Evolutionary conservation across 2,329 filamentous ascomycete species (phyloP).

Genomic region (Blastomyces emzantsi): DNA sequence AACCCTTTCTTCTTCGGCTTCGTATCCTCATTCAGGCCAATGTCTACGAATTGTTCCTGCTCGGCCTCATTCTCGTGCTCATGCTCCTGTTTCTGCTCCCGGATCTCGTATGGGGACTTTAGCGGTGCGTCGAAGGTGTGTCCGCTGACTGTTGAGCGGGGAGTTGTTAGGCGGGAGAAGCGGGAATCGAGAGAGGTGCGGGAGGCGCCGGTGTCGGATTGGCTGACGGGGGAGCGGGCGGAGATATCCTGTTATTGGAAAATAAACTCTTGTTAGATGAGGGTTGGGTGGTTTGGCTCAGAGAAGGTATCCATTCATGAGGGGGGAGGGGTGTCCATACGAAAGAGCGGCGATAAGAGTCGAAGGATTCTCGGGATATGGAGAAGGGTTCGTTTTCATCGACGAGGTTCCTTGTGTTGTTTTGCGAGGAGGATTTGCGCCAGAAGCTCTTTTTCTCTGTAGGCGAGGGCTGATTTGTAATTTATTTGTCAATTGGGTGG

Average conservation of each 20-base stretch:
- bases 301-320: neutral
- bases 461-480: constrained; percentile 61
- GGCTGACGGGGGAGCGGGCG: constrained; percentile 66
- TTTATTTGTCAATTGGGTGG: neutral
- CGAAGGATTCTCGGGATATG: constrained; percentile 93
- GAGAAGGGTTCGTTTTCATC: constrained; percentile 87
- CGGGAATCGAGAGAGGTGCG: constrained; percentile 76
- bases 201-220: constrained; percentile 47
- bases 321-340: constrained; percentile 46
- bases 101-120: constrained; percentile 50
- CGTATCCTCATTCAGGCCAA: constrained; percentile 72
- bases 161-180: constrained; percentile 52
- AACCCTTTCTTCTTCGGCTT: constrained; percentile 58
- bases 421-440: constrained; percentile 46
- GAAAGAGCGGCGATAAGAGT: constrained; percentile 92
- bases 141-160: constrained; percentile 52
- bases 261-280: too few relatives aligned
- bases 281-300: neutral
- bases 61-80: constrained; percentile 41
- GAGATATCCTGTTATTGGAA: constrained; percentile 76
- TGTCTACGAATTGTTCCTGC: constrained; percentile 82
- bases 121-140: constrained; percentile 44
- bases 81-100: constrained; percentile 57
- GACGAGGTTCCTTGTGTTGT: constrained; percentile 53
- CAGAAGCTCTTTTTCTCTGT: constrained; percentile 76